Evolutionary conservation across 2,329 filamentous ascomycete species (phyloP), one percentile per base, ranked within the genome.

Genomic region (Ceratocystis huliohia): DNA sequence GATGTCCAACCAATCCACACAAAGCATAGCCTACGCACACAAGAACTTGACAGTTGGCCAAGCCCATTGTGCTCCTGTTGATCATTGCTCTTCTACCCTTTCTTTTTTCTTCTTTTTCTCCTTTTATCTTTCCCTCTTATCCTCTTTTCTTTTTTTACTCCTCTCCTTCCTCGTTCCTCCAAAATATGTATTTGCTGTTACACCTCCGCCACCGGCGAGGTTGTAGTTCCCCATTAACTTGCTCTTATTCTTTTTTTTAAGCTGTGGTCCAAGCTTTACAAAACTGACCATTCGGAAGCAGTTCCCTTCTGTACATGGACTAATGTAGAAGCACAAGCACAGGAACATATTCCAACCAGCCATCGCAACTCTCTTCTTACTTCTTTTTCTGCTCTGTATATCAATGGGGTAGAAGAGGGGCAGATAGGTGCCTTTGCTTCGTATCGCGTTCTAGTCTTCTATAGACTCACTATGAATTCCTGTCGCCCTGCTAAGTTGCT

Each of bases 241-340:
- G 46, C 46, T 56, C 50, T 56, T 28, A 13, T 56, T 56, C 22
- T 56, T 56, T 56, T 56, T 53, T 53, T 25, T 53, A 20, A 56
- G 25, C 50, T 56, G 20, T 56, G 50, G 22, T 56, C 50, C 50
- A 56, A 56, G 50, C 50, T 56, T 28, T 13, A 28, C 22, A 25
- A 22, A 56, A 25, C 50, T 25, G 22, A 15, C 50, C 50, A 56
- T n/a, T 56, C 50, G 50, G 50, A 56, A 56, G 50, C 10, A 20
- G 22, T 56, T 28, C 50, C 50, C 22, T 37, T 56, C 50, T 22
- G 7, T 56, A 22, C 22, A 56, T 56, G 50, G 50, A 56, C 17
- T 25, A 33, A 53, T 5, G 20, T 56, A 25, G n/a, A 13, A 56
- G 20, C 50, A 56, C 50, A 5, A 30, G 13, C 17, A 48, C 45